phyloP scores from a whole-genome alignment of 2,329 filamentous ascomycete genomes.

The Talaromyces verruculosus region DNA sequence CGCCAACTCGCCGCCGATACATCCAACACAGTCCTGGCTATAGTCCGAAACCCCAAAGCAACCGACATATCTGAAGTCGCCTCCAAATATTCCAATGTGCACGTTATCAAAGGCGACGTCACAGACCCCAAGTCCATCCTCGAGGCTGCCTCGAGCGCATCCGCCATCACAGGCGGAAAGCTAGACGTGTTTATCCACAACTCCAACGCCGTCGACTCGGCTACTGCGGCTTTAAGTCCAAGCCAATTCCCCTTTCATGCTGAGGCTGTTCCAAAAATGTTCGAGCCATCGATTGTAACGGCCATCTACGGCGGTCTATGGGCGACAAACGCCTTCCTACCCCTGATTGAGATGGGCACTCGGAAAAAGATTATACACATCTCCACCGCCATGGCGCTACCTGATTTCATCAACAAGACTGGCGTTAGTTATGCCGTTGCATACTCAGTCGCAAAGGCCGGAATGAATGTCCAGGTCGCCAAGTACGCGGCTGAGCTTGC shows the following conservation, averaged over 20 bases:
- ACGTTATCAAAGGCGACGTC: constrained; percentile 37
- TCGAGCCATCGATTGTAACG: constrained; percentile 28
- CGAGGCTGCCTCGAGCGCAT: constrained; percentile 34
- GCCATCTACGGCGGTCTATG: constrained; percentile 35
- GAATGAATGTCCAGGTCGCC: constrained; percentile 42
- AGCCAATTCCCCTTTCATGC: constrained; percentile 15
- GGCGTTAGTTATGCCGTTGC: constrained; percentile 29
- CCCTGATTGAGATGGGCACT: constrained; percentile 40
- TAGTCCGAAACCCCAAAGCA: constrained; percentile 39
- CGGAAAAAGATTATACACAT: constrained; percentile 48
- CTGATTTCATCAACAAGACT: constrained; percentile 25
- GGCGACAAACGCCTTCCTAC: constrained; percentile 43
- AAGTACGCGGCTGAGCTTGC: constrained; percentile 43
- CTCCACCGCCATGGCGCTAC: constrained; percentile 39
- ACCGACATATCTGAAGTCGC: constrained; percentile 30
- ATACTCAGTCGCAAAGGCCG: constrained; percentile 44
- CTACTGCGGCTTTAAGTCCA: constrained; percentile 24
- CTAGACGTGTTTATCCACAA: constrained; percentile 48
- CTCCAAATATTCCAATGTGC: constrained; percentile 33
- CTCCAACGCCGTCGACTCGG: constrained; percentile 34
- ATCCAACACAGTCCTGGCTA: constrained; percentile 41
- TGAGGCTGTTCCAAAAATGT: constrained; percentile 22
- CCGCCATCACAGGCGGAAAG: constrained; percentile 37
- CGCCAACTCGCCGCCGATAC: constrained; percentile 32
- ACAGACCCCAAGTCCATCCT: constrained; percentile 35